A percentile compares a stretch with the other conserved stretches of the same genome.
Conservation (phyloP, 306 rosid species). For the Sphenostylis stenocarpa region DNA sequence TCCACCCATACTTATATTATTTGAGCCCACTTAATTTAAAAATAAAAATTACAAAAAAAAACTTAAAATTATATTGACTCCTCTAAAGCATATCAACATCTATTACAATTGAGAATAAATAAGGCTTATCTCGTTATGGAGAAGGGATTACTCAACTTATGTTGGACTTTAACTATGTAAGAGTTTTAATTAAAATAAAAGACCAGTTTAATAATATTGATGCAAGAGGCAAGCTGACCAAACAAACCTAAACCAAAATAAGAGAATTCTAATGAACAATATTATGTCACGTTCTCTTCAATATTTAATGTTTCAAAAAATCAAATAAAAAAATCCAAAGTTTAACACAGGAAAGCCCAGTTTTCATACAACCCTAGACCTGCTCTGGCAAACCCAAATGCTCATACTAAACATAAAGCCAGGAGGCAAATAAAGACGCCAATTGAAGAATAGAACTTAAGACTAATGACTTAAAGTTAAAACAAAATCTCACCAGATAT, state of each 20-base stretch:
- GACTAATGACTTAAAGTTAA: not conserved
- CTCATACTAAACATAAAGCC: not conserved
- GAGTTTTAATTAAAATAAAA: too few species aligned
- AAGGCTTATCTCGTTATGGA: too few species aligned
- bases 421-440: conserved; percentile 7
- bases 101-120: too few species aligned
- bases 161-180: too few species aligned
- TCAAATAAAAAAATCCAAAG: not conserved
- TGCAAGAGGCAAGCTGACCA: too few species aligned
- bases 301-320: conserved; percentile 1
- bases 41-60: too few species aligned
- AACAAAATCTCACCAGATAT: conserved; percentile 49
- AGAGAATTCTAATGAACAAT: not conserved
- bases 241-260: not conserved
- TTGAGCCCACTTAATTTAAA: too few species aligned
- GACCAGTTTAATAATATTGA: too few species aligned
- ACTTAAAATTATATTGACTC: too few species aligned
- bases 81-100: too few species aligned
- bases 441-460: not conserved
- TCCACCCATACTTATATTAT: too few species aligned
- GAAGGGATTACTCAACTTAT: too few species aligned
- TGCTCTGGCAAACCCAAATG: not conserved
- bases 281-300: not conserved
- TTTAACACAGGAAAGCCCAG: not conserved
- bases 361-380: conserved; percentile 9